Base-by-base conservation (phyloP, 257 asterid genomes). In the Petunia axillaris region DNA sequence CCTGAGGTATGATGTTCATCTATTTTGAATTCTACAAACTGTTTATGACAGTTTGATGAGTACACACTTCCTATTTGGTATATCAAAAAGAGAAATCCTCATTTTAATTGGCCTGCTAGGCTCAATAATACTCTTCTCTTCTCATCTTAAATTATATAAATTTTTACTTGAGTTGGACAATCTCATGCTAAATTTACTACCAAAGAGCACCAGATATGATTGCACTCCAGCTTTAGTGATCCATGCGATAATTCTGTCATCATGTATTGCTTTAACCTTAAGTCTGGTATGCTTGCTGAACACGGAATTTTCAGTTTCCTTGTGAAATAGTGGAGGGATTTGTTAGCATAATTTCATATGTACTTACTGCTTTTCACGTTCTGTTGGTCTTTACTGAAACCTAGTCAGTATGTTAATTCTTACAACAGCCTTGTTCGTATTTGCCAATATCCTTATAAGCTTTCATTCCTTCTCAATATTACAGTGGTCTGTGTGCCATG, bases 1-100 rank as follows among this genome's bases (percentile, higher is more conserved):
- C 98, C 98, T 25, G 98, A 93, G 98, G 98, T 93, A 89, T 79
- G 68, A 35, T 52, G 4, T 74, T 59, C 36, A 50, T 8, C 48
- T 48, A 74, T 55, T 52, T 50, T 74, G 40, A 71, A 71, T 44
- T 71, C 60, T n/a, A 16, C 7, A 48, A 55, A 71, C 16, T 11
- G 36, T n/a, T 9, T 71, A 60, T n/a, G 38, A 52, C 64, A 10
- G 6, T 50, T 52, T 50, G 64, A 53, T 40, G 76, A 44, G 37
- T 39, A 40, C 43, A 7, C 15, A 39, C 76, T 68, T 35, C 25
- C 35, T 14, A 68, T 68, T 68, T 68, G 13, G 53, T 11, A 50
- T 68, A 50, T 2, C 38, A 37, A 59, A 59, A 59, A 59, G 64
- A 59, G 6, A 11, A n/a, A n/a, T 59, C 64, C 64, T 4, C 38